These are phyloP conservation scores for Blastomyces silverae DNA, from an alignment of 2,329 filamentous ascomycete species.

Conservation along the genomic window DNA sequence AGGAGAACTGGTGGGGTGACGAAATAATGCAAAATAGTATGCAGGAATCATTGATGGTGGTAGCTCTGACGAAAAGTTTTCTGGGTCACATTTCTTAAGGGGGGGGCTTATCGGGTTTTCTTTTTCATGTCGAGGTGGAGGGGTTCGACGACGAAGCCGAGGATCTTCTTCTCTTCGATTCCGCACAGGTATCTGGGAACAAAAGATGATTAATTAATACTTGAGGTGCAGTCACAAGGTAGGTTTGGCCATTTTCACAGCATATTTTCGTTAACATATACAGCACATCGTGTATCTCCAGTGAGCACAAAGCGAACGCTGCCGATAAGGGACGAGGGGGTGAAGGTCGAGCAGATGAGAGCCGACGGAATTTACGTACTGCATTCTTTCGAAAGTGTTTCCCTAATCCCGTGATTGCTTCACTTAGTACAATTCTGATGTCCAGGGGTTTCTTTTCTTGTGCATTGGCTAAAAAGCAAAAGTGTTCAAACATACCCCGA, in stretches of 20 bases:
- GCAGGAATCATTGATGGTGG: background rate
- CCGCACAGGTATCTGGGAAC: background rate
- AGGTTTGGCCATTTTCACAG: background rate
- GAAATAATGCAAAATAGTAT: background rate
- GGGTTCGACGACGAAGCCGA: background rate
- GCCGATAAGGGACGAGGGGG: background rate
- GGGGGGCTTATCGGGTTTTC: background rate
- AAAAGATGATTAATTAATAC: background rate
- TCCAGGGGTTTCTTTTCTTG: background rate
- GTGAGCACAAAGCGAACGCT: too few species aligned
- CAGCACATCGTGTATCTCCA: background rate
- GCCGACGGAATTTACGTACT: slow-evolving; percentile 6
- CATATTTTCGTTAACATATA: background rate
- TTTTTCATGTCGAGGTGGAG: background rate
- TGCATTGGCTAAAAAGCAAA: too few species aligned
- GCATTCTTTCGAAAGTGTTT: background rate
- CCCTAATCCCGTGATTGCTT: slow-evolving; percentile 1
- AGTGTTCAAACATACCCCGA: background rate
- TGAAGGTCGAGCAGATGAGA: background rate
- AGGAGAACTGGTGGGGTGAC: background rate
- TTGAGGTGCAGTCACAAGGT: background rate
- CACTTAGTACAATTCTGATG: background rate
- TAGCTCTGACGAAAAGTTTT: background rate
- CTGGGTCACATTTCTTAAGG: background rate
- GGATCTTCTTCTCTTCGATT: background rate